Evolutionary conservation across 2,329 filamentous ascomycete genomes (phyloP), one percentile per base, ranked within the genome.

Genomic region (Cladosporium sp.): DNA sequence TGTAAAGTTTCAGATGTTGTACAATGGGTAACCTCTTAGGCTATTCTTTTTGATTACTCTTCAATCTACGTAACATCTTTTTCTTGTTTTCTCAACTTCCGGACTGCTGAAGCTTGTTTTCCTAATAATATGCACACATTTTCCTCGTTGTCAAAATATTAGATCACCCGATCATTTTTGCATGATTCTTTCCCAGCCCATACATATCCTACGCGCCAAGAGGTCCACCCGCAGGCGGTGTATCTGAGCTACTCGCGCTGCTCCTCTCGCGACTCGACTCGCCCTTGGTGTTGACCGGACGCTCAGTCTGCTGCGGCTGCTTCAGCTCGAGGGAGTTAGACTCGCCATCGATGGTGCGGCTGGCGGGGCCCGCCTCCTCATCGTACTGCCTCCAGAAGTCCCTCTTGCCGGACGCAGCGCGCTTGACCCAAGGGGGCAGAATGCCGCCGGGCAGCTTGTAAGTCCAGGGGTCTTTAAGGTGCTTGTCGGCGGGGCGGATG

Each of bases 381-480:
- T 72, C 72, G 28, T 73, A 58, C 2, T 64, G 76, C 44, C 82
- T 82, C 90, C 91, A 93, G 75, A 93, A 93, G 71, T 90, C 85
- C 79, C 84, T 89, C 81, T 92, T 90, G 31, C 91, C 91, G 44
- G 79, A 79, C 0, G 78, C 75, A 5, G 89, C 80, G 33, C 92
- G 85, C 65, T 83, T 80, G 61, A 92, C 74, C 92, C 92, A 96
- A 0, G 86, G 86, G 0, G 92, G 91, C 29, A 93, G 78, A 59
- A 95, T 79, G 0, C 91, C 91, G 18, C 91, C 91, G 1, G 88
- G 86, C 33, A 93, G 84, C 73, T 86, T 88, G 81, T 88, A 94
- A 0, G 90, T 91, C 92, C 92, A 96, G 11, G 84, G 86, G 66
- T 95, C 92, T 77, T 92, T 91, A 72, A 89, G 82, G 8, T 90